Percentiles rank a stretch among this genome's conserved stretches.
These are phyloP conservation scores for Podaxis sp. DNA, from an alignment of 768 basidiomycete species.

Conservation along the genomic window DNA sequence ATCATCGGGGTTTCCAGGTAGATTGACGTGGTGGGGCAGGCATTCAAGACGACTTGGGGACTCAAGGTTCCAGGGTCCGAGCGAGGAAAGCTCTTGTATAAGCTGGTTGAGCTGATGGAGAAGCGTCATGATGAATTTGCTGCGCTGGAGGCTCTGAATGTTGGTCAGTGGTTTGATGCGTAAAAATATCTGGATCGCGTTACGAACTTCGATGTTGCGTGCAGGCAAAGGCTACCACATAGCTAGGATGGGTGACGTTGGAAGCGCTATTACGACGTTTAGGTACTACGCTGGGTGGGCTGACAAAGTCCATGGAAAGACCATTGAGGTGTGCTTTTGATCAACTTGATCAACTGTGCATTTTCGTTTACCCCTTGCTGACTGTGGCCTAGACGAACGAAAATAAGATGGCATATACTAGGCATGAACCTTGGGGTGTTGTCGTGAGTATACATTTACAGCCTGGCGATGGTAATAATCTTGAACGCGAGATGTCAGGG, in stretches of 20 bases:
- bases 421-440: slow-evolving; percentile 66
- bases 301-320: slow-evolving; percentile 79
- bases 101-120: slow-evolving; percentile 68
- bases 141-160: slow-evolving; percentile 73
- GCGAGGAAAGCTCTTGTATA: slow-evolving; percentile 57
- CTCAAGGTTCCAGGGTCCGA: slow-evolving; percentile 50
- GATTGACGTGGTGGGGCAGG: slow-evolving; percentile 17
- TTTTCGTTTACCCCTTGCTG: neutral
- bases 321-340: slow-evolving; percentile 51
- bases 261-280: slow-evolving; percentile 46
- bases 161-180: slow-evolving; percentile 37
- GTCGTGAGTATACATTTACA: slow-evolving; percentile 25
- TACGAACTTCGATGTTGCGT: neutral
- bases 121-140: slow-evolving; percentile 61
- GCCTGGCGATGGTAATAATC: neutral
- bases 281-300: slow-evolving; percentile 90
- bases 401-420: slow-evolving; percentile 62
- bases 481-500: slow-evolving; percentile 25
- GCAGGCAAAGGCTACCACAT: slow-evolving; percentile 54
- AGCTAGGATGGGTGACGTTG: slow-evolving; percentile 51
- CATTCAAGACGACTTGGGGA: slow-evolving; percentile 66
- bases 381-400: slow-evolving; percentile 41
- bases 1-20: neutral
- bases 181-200: neutral
- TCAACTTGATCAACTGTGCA: neutral